Evolutionary conservation across 805 yeast genomes (phyloP).

Genomic region (Ogataea neopini): DNA sequence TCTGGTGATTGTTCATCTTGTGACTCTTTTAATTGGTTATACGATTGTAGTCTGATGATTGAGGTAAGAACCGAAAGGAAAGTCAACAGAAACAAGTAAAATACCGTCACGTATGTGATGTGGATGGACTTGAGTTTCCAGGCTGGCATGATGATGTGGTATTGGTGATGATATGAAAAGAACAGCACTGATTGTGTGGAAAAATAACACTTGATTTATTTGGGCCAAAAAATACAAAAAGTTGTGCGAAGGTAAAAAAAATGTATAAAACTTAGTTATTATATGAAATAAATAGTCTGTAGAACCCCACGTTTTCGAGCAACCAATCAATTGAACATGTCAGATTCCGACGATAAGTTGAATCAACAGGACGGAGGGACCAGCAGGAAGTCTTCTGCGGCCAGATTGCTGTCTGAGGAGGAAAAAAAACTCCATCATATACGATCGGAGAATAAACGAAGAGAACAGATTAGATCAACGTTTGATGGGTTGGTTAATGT

Average conservation of each 20-base stretch:
- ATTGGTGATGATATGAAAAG: background rate
- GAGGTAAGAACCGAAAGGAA: conserved; percentile 43
- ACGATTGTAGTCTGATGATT: conserved; percentile 41
- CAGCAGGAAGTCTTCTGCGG: background rate
- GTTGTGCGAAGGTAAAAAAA: background rate
- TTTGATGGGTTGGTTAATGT: conserved; percentile 73
- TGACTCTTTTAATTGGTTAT: conserved; percentile 24
- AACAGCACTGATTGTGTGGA: background rate
- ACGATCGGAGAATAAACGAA: conserved; percentile 73
- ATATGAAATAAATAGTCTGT: background rate
- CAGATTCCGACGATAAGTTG: background rate
- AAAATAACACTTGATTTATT: background rate
- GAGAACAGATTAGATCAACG: conserved; percentile 81
- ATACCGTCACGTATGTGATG: conserved; percentile 50
- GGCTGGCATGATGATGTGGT: conserved; percentile 18
- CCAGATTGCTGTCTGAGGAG: conserved; percentile 30
- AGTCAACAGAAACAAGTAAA: conserved; percentile 42
- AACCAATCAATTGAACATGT: too few relatives aligned
- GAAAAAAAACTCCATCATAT: conserved; percentile 39
- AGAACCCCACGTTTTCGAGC: background rate
- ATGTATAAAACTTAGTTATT: background rate
- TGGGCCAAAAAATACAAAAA: background rate
- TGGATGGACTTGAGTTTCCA: conserved; percentile 16
- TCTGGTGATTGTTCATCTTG: conserved; percentile 4
- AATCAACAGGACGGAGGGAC: background rate